Base-by-base conservation (phyloP, 441 rosid genomes). In the Mallotus repandus region DNA sequence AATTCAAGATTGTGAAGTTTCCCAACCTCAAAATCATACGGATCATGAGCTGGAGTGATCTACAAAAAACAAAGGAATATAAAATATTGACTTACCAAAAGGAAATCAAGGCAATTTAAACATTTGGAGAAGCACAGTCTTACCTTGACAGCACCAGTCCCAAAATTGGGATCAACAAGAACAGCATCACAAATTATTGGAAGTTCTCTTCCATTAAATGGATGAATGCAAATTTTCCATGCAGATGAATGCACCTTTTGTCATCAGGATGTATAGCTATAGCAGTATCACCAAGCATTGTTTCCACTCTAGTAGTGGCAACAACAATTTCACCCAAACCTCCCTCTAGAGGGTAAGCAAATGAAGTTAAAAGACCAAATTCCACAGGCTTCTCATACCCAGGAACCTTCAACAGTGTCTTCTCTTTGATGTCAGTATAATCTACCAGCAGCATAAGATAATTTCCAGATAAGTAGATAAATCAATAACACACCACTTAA, bases 61-160 rank as follows among this genome's bases (percentile, higher is more conserved):
- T 90, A 89, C 73, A 78, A 78, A 70, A 35, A 54, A 61, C 38
- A 18, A 41, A 45, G 72, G 62, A 67, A 41, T 15, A 48, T 56
- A 38, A 45, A 59, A 78, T 43, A 63, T 69, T 66, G 56, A 73
- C 49, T 32, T 41, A 58, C 21, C 10, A 19, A 61, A 63, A 77
- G 22, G 12, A 70, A 38, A 21, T 62, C 4, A 19, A 14, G 18
- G 57, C 48, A 70, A 14, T 29, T 66, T 46, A 52, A 71, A 60
- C 59, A 75, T 69, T 75, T 57, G 25, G 66, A n/a, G 67, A 63
- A 50, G 48, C 15, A 32, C 68, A 69, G 46, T 10, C 52, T 66
- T 79, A 91, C 98, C 98, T 96, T 96, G 64, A 96, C 98, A 80
- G 97, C 95, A 74, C 99, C 99, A 81, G 99, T 96, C 61, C 99